Evolutionary conservation across 805 yeast species (phyloP).

Genomic region (Ogataea siamensis): DNA sequence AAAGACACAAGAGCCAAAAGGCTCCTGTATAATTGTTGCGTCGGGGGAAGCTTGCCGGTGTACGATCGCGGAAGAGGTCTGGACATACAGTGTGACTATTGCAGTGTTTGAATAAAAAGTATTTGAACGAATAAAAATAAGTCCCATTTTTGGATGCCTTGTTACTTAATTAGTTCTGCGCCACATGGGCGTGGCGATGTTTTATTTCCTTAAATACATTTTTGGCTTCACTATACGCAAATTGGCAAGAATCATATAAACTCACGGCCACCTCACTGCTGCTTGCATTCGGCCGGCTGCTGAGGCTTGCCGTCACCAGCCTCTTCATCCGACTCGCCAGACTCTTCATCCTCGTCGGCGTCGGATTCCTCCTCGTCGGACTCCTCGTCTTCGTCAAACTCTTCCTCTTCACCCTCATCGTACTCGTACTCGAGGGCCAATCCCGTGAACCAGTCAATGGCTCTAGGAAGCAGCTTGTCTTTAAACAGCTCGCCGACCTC

Average conservation of each 20-base stretch:
- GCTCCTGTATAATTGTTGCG: slow-evolving; percentile 12
- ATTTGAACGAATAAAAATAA: not conserved
- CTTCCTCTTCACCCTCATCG: slow-evolving; percentile 50
- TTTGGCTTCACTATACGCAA: slow-evolving; percentile 5
- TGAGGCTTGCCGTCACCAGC: slow-evolving; percentile 41
- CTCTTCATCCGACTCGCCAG: too few species aligned
- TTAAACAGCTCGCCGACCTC: slow-evolving; percentile 95
- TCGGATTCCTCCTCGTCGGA: slow-evolving; percentile 52
- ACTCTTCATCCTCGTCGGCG: slow-evolving; percentile 38
- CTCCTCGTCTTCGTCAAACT: slow-evolving; percentile 58
- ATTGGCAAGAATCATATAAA: not conserved
- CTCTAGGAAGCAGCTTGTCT: slow-evolving; percentile 93
- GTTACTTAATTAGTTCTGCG: slow-evolving; percentile 1
- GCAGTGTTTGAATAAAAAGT: not conserved
- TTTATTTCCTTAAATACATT: not conserved
- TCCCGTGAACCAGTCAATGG: slow-evolving; percentile 98
- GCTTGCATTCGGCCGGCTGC: slow-evolving; percentile 77
- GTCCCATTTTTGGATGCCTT: not conserved
- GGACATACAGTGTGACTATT: slow-evolving; percentile 5
- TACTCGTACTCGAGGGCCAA: slow-evolving; percentile 82
- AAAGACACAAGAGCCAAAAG: slow-evolving; percentile 23
- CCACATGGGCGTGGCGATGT: slow-evolving; percentile 2
- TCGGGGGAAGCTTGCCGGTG: slow-evolving; percentile 1
- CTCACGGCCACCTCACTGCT: slow-evolving; percentile 41
- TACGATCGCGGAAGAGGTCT: slow-evolving; percentile 10